Evolutionary conservation across 148 eudicot species (phyloP), one percentile per base, ranked within the genome.

Genomic region (Rhododendron ovatum): DNA sequence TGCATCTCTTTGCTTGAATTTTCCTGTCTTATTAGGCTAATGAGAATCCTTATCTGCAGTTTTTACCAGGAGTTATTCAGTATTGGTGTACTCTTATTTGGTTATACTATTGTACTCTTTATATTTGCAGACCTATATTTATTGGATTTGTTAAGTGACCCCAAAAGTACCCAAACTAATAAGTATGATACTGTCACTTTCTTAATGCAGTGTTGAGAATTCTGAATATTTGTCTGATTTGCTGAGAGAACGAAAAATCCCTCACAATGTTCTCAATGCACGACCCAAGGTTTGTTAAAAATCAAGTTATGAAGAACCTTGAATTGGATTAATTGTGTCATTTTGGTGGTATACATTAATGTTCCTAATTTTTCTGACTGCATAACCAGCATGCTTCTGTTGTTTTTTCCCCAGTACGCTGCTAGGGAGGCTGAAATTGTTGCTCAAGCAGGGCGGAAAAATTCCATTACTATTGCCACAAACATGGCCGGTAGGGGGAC

Each of bases 401-500:
- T 55, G 26, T 88, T 50, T 84, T 82, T 63, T 82, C 83, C 79
- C 86, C 90, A 98, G 99, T 98, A 98, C 90, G 99, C 98, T 90
- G 99, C 94, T 83, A 93, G 99, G 86, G 99, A 98, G 91, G 99
- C 99, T 90, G 98, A 98, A 90, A 89, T 89, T 91, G 97, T 98
- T 76, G 98, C 99, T 75, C 99, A 98, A 92, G 99, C 99, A 65
- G 99, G 99, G 87, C 87, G 98, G 85, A 94, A 95, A 88, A 86
- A 89, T 92, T 98, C 98, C 78, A 98, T 98, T 81, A 98, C 99
- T 84, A 92, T 98, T 85, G 95, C 99, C 84, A 98, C 99, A 35
- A 98, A 98, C 91, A 98, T 98, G 99, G 99, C 99, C 55, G 99
- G 99, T 85, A 92, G 99, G 90, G 99, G 99, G 82, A 98, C 99